Base-by-base conservation (phyloP, 768 basidiomycete genomes). In the Auriscalpium orientale region DNA sequence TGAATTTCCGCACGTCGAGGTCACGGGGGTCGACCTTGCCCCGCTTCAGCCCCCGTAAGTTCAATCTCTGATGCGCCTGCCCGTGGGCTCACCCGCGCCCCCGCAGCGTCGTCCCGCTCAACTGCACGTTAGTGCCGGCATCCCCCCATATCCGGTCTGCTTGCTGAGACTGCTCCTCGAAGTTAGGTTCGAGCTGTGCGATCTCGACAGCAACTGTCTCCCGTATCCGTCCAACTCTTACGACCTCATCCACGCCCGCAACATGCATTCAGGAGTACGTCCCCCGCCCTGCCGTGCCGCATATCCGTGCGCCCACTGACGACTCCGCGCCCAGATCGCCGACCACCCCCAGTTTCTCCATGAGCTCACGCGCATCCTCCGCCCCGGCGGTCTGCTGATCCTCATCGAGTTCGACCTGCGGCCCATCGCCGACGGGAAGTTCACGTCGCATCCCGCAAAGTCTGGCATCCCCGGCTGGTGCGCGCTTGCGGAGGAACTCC, bases 221-320 rank as follows among this genome's bases (percentile, higher is more conserved):
- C 86, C 86, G 13, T 88, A 86, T 65, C 80, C 80, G 20, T 77
- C 79, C 64, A 73, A 70, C 36, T 73, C 82, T 47, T 88, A 87
- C 61, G 83, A 88, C 66, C 71, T 88, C 61, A 76, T 88, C 46
- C 86, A 88, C 64, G 84, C 83, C 40, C 80, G 86, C 53, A 84
- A 77, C 37, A 76, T 87, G 65, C 83, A 86, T 62, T 80, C 77
- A 28, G 85, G 86, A 54, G 83, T 85, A 66, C 67, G 82, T 68
- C 54, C 53, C 47, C 46, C 56, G 61, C 59, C 34, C 54, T 49
- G 44, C 46, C 60, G 36, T 66, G 46, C 48, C 48, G 50, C 35
- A 20, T 56, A 45, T n/a, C 51, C 51, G 12, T 55, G 50, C 51
- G 53, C 33, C 37, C 49, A 36, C 53, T 51, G 57, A 56, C 34